Base-by-base conservation (phyloP, 2,329 filamentous ascomycete genomes). In the Mollisiaceae sp. region DNA sequence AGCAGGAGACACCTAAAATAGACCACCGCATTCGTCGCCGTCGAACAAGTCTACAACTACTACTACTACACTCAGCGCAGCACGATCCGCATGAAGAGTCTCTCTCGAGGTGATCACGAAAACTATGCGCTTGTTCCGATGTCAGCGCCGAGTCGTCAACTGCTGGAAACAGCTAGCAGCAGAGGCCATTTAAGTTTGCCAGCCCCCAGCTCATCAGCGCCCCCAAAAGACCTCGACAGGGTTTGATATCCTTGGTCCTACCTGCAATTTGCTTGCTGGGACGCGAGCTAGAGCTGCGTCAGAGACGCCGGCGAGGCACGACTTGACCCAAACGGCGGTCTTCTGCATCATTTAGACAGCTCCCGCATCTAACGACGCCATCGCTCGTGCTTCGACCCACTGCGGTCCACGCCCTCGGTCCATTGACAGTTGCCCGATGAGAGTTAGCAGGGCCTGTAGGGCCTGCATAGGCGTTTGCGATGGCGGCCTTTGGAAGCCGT, bases 61-160 rank as follows among this genome's bases (percentile, higher is more conserved):
- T 4, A 41, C 12, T 4, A 32, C 27, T 3, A 32, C 27, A 32
- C 27, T 6, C 27, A 32, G 38, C 15, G 38, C 38, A 36, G 35
- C 58, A 41, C 45, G 56, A 43, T 52, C 32, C 57, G 57, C 64
- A 60, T 63, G 55, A 66, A 63, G 50, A 59, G 59, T 35, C 60
- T n/a, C 55, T 55, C 41, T 43, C 45, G 41, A 39, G 59, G 55
- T 57, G 63, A 61, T 60, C 56, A 60, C 39, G 56, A 59, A 62
- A 64, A 70, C 56, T 67, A 70, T 69, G 68, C 67, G 68, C 68
- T 63, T 71, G 69, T 58, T 69, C 69, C 68, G 68, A 67, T 50
- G 45, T 50, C 45, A 50, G 45, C 50, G 18, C 14, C 50, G 50
- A 54, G 50, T 54, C 50, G 1, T 54, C 12, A 35, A 54, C 14